A percentile compares a stretch with the other conserved stretches of the same genome.
Evolutionary conservation across 352 stramenopile genomes (phyloP).

Genomic region (Peronospora belbahrii): DNA sequence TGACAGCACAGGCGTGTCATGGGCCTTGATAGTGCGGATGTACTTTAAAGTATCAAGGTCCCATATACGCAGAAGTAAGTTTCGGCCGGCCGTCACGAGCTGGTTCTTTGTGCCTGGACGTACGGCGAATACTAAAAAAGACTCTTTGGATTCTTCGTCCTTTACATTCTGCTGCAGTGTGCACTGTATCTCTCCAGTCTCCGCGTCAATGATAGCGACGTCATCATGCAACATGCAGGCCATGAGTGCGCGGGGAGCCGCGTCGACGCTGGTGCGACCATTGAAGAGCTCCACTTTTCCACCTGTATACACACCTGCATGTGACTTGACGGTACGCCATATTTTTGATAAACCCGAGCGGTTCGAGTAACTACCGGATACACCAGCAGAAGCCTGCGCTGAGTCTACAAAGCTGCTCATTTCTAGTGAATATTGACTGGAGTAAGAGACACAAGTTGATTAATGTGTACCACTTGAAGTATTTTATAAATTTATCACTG

Average conservation of each 20-base stretch:
- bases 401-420: constrained; percentile 13
- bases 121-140: constrained; percentile 77
- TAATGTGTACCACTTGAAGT: no score
- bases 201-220: constrained; percentile 64
- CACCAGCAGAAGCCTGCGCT: constrained; percentile 2
- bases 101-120: constrained; percentile 63
- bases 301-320: constrained; percentile 75
- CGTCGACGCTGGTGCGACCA: constrained; percentile 13
- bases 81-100: constrained; percentile 78
- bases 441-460: constrained; percentile 5
- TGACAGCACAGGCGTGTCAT: constrained; percentile 69
- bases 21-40: constrained; percentile 68
- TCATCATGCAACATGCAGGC: constrained; percentile 82
- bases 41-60: constrained; percentile 76
- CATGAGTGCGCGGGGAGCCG: constrained; percentile 28
- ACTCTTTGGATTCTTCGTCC: constrained; percentile 73
- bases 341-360: constrained; percentile 68
- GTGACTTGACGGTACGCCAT: constrained; percentile 69
- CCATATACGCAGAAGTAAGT: constrained; percentile 79
- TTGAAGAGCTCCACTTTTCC: constrained; percentile 69
- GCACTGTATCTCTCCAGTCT: constrained; percentile 61
- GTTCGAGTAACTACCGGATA: constrained; percentile 44
- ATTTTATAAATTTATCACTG: no score
- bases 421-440: constrained; percentile 32
- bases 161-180: constrained; percentile 71